Evolutionary conservation across 2,329 filamentous ascomycete species (phyloP), one percentile per base, ranked within the genome.

Genomic region (Phyllosticta citribraziliensis): DNA sequence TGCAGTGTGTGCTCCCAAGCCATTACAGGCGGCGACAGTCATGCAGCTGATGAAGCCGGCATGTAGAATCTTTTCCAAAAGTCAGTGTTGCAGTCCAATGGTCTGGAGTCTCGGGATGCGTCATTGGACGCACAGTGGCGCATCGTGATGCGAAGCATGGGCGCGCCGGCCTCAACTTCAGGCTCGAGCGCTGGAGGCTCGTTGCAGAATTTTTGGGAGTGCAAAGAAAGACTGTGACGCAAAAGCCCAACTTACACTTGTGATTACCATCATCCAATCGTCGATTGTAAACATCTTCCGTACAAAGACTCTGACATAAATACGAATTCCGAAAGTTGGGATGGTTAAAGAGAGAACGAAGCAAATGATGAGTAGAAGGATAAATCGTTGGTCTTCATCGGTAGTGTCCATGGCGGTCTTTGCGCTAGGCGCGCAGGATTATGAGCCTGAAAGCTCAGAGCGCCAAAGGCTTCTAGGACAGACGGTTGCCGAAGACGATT

Each of bases 181-280:
- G 52, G 58, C 58, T 60, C 58, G 52, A 60, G 58, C 58, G 47
- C 51, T 47, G 52, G 3, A n/a, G 35, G 25, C 10, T 27, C 24
- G 14, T 20, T 33, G 25, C n/a, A 40, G 58, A 25, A 20, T 52
- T n/a, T 52, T 52, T 30, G 53, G 54, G 14, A 35, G 14, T 20
- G 52, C 24, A 52, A 14, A n/a, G 22, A 52, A 56, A 22, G 30
- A 55, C 2, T 54, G 24, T 30, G 57, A 60, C 27, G 11, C 11
- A 19, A 5, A 22, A 5, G 35, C 5, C n/a, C 12, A 2, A 60
- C 58, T 52, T 35, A 61, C 58, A 4, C 25, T 22, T 1, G 54
- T 50, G 3, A 56, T 17, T 17, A 61, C 33, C 20, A 61, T 53
- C 11, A 47, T 30, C 58, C 53, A 61, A 30, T 61, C 58, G 19